Evolutionary conservation across 257 asterid genomes (phyloP).

Genomic region (Fraxinus excelsior): DNA sequence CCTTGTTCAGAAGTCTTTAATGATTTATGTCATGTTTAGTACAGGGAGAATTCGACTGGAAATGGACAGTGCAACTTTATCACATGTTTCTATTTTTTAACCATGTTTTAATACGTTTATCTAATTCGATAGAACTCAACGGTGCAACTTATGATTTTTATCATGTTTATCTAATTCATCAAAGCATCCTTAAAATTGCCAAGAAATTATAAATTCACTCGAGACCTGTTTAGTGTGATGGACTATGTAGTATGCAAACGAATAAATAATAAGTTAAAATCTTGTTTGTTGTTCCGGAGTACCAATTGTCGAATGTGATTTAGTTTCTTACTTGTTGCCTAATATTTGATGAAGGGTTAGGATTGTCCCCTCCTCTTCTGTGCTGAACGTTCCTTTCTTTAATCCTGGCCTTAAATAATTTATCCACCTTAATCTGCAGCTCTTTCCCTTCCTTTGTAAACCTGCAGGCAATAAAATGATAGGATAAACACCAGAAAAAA

Average conservation of each 20-base stretch:
- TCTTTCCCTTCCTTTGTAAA: conserved; percentile 83
- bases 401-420: conserved; percentile 83
- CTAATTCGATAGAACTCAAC: too few relatives aligned
- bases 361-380: conserved; percentile 61
- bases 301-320: background rate
- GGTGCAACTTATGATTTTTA: too few relatives aligned
- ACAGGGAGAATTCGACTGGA: too few relatives aligned
- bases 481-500: background rate
- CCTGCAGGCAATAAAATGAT: conserved; percentile 42
- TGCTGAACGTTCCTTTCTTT: conserved; percentile 64
- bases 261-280: background rate
- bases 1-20: background rate
- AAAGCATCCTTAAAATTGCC: background rate
- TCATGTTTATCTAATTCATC: too few relatives aligned
- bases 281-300: background rate
- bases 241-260: too few relatives aligned
- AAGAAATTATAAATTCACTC: background rate
- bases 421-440: conserved; percentile 90
- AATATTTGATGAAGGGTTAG: conserved; percentile 65
- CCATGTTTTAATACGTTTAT: too few relatives aligned
- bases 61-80: too few relatives aligned
- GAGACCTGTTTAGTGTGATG: background rate
- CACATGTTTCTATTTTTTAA: too few relatives aligned
- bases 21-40: background rate
- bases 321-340: conserved; percentile 83